Percentiles rank a stretch among this genome's conserved stretches.
Evolutionary conservation across 148 eudicot genomes (phyloP).

Genomic region (Vaccinium vitisidaea): DNA sequence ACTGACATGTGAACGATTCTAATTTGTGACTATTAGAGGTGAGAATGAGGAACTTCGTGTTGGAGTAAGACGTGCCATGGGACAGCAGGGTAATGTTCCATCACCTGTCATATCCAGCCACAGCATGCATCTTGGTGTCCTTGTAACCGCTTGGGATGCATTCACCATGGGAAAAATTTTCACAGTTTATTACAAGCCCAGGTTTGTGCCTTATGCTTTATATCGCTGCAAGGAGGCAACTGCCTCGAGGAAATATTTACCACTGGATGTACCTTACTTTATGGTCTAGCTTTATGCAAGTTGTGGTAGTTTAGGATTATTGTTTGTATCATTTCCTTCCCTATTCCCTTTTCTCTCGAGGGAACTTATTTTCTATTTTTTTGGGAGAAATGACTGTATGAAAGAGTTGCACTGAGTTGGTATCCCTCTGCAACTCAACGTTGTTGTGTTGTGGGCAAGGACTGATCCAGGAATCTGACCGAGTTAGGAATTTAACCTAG

Average conservation of each 20-base stretch:
- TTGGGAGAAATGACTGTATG: too few species aligned
- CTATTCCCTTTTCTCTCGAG: too few species aligned
- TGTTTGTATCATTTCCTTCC: too few species aligned
- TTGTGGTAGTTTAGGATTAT: too few species aligned
- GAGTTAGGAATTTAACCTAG: too few species aligned
- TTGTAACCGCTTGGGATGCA: constrained; percentile 98
- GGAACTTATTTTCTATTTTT: too few species aligned
- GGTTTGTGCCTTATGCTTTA: constrained; percentile 35
- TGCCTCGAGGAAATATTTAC: neutral
- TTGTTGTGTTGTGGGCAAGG: too few species aligned
- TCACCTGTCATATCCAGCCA: constrained; percentile 98
- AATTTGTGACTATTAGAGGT: constrained; percentile 44
- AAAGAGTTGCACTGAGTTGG: too few species aligned
- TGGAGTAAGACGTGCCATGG: constrained; percentile 95
- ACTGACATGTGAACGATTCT: neutral
- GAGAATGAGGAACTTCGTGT: constrained; percentile 98
- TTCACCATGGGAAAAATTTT: constrained; percentile 73
- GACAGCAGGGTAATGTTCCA: constrained; percentile 80
- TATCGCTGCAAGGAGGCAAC: too few species aligned
- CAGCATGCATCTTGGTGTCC: constrained; percentile 98
- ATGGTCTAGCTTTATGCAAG: too few species aligned
- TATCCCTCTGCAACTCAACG: too few species aligned
- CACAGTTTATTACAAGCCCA: constrained; percentile 89
- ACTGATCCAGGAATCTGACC: too few species aligned
- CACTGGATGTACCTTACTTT: neutral